Percentiles rank a stretch among this genome's conserved stretches.
Conservation (phyloP, 306 rosid genomes). For the Fragaria ananassa region DNA sequence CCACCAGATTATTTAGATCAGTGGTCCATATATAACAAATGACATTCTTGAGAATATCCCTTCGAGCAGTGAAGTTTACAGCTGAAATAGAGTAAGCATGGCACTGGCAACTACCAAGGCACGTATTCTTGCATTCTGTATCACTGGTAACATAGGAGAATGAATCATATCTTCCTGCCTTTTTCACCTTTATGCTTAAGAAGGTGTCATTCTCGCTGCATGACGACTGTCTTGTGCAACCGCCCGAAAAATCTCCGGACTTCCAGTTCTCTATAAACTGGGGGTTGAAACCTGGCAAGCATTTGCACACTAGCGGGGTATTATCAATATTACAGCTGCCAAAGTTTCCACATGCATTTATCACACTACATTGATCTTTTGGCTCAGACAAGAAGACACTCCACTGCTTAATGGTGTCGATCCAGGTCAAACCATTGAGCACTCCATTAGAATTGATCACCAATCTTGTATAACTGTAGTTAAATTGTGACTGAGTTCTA, state of each 20-base stretch:
- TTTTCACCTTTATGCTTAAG: constrained; percentile 12
- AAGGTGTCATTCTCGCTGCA: not conserved
- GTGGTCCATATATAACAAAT: constrained; percentile 23
- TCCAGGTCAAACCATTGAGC: not conserved
- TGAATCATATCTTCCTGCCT: not conserved
- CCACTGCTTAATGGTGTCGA: not conserved
- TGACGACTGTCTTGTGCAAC: constrained; percentile 21
- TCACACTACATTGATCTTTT: constrained; percentile 4
- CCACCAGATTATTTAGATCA: constrained; percentile 22
- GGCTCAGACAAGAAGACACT: not conserved
- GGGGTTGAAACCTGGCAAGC: constrained; percentile 43
- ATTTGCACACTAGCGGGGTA: constrained; percentile 10
- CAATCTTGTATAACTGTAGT: constrained; percentile 8
- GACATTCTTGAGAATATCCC: too few species aligned
- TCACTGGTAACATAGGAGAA: not conserved
- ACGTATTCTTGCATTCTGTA: constrained; percentile 14
- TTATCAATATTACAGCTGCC: constrained; percentile 26
- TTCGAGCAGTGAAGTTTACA: not conserved
- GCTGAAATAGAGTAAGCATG: constrained; percentile 30
- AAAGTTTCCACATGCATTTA: constrained; percentile 34
- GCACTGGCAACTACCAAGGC: constrained; percentile 16
- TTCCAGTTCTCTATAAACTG: not conserved
- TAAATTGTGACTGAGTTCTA: fast-evolving
- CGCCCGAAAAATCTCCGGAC: not conserved
- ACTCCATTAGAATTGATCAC: constrained; percentile 22